These are phyloP conservation scores for Colletotrichum sp. DNA, from an alignment of 2,329 filamentous ascomycete species.

Conservation along the genomic window DNA sequence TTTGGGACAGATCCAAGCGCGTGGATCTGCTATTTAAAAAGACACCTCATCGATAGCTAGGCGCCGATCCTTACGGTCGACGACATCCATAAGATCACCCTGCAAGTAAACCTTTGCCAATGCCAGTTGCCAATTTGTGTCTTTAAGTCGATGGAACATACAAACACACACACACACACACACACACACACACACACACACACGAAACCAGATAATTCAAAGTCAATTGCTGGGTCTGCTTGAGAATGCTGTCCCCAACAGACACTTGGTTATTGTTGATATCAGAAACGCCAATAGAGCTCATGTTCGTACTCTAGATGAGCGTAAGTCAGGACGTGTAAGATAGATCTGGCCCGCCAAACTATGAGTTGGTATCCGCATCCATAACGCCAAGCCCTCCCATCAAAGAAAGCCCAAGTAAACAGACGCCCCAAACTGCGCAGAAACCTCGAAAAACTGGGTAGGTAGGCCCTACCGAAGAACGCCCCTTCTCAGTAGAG, in stretches of 20 bases:
- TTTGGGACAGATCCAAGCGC: conserved; percentile 63
- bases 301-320: background rate
- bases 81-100: background rate
- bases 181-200: background rate
- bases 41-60: background rate
- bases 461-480: background rate
- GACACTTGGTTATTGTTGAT: background rate
- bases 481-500: conserved; percentile 42
- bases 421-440: no score
- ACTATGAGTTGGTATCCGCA: background rate
- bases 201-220: background rate
- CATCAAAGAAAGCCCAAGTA: background rate
- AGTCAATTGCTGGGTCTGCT: background rate
- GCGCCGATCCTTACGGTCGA: background rate
- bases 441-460: background rate
- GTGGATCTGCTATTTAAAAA: conserved; percentile 48
- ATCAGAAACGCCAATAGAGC: background rate
- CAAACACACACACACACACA: background rate
- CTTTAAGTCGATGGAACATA: background rate
- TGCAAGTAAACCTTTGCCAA: background rate
- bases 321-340: background rate
- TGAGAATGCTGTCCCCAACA: background rate
- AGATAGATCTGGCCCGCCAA: background rate
- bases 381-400: conserved; percentile 1
- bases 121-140: background rate